phyloP scores from a whole-genome alignment of 306 rosid genomes.

The Hippophae tibetana region DNA sequence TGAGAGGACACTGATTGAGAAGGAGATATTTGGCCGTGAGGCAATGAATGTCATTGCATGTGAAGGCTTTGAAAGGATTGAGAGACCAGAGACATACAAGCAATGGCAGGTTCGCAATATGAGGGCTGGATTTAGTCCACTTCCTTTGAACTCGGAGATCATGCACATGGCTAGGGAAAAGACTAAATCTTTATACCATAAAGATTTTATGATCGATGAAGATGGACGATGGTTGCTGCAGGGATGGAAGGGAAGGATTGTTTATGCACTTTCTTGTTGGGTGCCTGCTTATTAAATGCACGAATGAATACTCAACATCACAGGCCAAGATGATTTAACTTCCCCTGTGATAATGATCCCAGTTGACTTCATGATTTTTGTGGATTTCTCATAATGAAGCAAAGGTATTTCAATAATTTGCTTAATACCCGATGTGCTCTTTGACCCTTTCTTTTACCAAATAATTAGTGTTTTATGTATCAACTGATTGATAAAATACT shows the following conservation, averaged over 20 bases:
- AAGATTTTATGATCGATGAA: constrained; percentile 45
- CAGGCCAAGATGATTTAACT: too few relatives aligned
- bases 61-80: constrained; percentile 54
- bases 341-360: too few relatives aligned
- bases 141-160: constrained; percentile 34
- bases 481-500: too few relatives aligned
- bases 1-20: constrained; percentile 46
- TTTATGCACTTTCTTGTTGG: constrained; percentile 51
- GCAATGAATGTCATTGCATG: constrained; percentile 49
- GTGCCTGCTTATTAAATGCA: constrained; percentile 27
- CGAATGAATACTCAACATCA: not conserved
- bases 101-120: constrained; percentile 49
- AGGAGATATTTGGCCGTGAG: constrained; percentile 43
- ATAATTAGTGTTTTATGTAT: too few relatives aligned
- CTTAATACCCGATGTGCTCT: too few relatives aligned
- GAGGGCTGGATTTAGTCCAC: constrained; percentile 49
- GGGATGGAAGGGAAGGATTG: constrained; percentile 66
- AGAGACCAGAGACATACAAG: constrained; percentile 59
- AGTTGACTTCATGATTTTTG: too few relatives aligned
- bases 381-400: too few relatives aligned
- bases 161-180: constrained; percentile 30
- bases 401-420: too few relatives aligned
- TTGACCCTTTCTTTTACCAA: too few relatives aligned
- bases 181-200: constrained; percentile 28
- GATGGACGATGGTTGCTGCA: constrained; percentile 61